These are phyloP conservation scores for Talaromyces sp. DNA, from an alignment of 2,329 filamentous ascomycete genomes.

Conservation along the genomic window DNA sequence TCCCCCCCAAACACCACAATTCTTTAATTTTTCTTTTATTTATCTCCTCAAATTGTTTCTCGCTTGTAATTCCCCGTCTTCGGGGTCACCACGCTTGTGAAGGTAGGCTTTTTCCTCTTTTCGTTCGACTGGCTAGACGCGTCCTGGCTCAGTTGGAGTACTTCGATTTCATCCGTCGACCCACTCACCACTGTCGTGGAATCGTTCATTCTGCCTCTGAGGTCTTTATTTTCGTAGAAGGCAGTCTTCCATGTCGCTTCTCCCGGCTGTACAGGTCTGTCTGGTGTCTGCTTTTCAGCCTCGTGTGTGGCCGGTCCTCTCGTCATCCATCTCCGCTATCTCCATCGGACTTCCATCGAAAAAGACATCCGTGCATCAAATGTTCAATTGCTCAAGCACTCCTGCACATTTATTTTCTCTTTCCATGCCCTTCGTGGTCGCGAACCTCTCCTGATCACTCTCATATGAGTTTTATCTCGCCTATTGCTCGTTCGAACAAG, in stretches of 20 bases:
- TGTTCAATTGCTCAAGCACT: conserved; percentile 22
- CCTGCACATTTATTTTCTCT: conserved; percentile 20
- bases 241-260: conserved; percentile 17
- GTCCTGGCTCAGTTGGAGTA: conserved; percentile 33
- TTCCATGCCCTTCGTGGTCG: conserved; percentile 27
- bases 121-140: conserved; percentile 25
- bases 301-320: conserved; percentile 14
- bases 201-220: conserved; percentile 18
- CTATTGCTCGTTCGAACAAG: conserved; percentile 23
- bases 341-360: conserved; percentile 38
- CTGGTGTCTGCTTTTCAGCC: conserved; percentile 19
- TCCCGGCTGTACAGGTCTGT: conserved; percentile 20
- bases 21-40: conserved; percentile 19
- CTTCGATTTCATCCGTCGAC: conserved; percentile 37
- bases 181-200: conserved; percentile 28
- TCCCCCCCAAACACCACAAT: conserved; percentile 22
- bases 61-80: conserved; percentile 23
- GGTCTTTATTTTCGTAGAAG: conserved; percentile 16
- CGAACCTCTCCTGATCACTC: conserved; percentile 26
- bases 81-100: conserved; percentile 54
- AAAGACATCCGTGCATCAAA: conserved; percentile 32
- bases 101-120: conserved; percentile 44
- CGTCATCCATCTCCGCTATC: conserved; percentile 25
- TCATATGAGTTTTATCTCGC: conserved; percentile 20
- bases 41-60: conserved; percentile 20